Conservation (phyloP, 2,329 filamentous ascomycete species). For the Aspergillus unguis region DNA sequence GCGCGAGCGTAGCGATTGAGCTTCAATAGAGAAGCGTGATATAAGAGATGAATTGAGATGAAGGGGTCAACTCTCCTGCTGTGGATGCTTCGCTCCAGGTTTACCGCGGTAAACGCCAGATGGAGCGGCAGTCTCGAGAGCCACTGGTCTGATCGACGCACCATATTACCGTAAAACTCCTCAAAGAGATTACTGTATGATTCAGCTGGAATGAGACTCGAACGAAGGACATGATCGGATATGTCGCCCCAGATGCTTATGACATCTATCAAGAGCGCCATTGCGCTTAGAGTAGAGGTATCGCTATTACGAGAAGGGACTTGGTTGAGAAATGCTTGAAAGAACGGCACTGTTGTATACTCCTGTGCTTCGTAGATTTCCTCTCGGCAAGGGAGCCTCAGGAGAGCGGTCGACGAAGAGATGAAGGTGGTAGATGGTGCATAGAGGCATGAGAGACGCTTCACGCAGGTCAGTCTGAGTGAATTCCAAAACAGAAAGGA, state of each 20-base stretch:
- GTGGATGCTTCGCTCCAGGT: conserved; percentile 55
- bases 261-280: conserved; percentile 62
- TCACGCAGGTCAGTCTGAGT: conserved; percentile 16
- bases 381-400: conserved; percentile 62
- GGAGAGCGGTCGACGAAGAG: conserved; percentile 62
- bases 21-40: conserved; percentile 62
- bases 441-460: conserved; percentile 60
- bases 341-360: conserved; percentile 58
- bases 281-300: conserved; percentile 45
- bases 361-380: conserved; percentile 60
- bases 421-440: conserved; percentile 55
- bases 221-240: conserved; percentile 57
- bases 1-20: conserved; percentile 60
- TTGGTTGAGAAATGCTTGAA: conserved; percentile 53
- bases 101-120: conserved; percentile 54
- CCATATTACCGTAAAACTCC: conserved; percentile 52
- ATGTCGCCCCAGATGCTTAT: conserved; percentile 65
- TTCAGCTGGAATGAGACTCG: conserved; percentile 43
- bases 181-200: conserved; percentile 49
- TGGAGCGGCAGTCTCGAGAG: conserved; percentile 53
- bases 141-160: conserved; percentile 58
- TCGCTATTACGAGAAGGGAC: conserved; percentile 37
- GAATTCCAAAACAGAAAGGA: background rate
- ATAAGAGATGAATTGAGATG: conserved; percentile 64
- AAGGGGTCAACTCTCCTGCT: conserved; percentile 57